These are phyloP conservation scores for Nymphaea thermarum DNA, from an alignment of 164 flowering plant genomes.

Conservation along the genomic window DNA sequence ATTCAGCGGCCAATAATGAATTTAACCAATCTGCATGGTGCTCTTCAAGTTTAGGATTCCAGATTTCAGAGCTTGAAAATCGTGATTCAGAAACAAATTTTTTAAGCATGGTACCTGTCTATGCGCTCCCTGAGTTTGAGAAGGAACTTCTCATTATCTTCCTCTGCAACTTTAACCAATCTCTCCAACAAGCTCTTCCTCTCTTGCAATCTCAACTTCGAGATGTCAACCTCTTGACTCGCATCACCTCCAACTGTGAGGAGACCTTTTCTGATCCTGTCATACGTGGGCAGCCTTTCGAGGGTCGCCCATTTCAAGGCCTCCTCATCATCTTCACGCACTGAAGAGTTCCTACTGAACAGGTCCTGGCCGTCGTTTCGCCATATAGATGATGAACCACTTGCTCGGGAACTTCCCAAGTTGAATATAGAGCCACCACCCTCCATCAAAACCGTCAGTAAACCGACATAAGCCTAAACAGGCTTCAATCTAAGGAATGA, in stretches of 20 bases:
- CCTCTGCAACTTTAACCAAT: constrained; percentile 69
- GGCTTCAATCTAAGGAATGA: background rate
- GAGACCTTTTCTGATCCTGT: constrained; percentile 10
- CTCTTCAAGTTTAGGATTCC: background rate
- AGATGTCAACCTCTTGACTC: constrained; percentile 60
- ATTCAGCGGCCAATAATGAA: too few species aligned
- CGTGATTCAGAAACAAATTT: background rate
- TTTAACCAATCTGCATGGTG: too few species aligned
- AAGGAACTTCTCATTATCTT: constrained; percentile 86
- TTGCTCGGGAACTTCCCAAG: constrained; percentile 5
- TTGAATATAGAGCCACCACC: background rate
- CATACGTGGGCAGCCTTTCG: constrained; percentile 15
- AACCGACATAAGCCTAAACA: background rate
- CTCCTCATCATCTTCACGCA: constrained; percentile 15
- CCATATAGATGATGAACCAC: constrained; percentile 3
- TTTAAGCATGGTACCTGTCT: constrained; percentile 33
- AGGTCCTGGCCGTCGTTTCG: constrained; percentile 2
- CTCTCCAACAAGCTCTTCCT: constrained; percentile 57
- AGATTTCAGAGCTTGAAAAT: too few species aligned
- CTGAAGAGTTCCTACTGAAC: constrained; percentile 7
- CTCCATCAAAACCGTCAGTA: constrained; percentile 6
- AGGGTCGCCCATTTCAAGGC: constrained; percentile 17
- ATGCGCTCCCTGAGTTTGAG: constrained; percentile 56
- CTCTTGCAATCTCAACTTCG: constrained; percentile 44
- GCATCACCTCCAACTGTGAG: constrained; percentile 1